Percentiles rank a stretch among this genome's conserved stretches.
Conservation (phyloP, 1,284 basidiomycete species). For the Entoloma clypeatum region DNA sequence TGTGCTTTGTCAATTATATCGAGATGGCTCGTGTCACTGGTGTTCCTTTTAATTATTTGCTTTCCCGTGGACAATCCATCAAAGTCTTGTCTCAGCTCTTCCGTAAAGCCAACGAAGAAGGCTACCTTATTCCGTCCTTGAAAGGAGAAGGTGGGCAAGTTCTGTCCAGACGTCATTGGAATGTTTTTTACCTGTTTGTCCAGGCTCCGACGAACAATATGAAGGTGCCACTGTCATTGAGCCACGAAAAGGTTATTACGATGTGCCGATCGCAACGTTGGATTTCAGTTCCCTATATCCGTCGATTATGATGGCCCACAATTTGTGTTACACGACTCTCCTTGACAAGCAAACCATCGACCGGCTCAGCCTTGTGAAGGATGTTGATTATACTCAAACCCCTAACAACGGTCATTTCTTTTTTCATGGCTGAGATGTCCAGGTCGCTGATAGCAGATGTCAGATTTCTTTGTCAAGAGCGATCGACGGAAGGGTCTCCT, state of each 20-base stretch:
- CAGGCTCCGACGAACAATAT: constrained; percentile 90
- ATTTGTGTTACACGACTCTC: constrained; percentile 93
- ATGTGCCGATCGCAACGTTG: constrained; percentile 90
- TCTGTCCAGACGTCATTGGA: neutral
- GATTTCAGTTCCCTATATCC: constrained; percentile 98
- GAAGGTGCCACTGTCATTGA: constrained; percentile 98
- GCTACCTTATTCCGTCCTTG: constrained; percentile 80
- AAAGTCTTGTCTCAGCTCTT: constrained; percentile 93
- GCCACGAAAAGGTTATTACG: constrained; percentile 90
- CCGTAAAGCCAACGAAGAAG: constrained; percentile 83
- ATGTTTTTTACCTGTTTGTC: neutral
- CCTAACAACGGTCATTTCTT: constrained; percentile 78
- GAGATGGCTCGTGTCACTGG: constrained; percentile 97
- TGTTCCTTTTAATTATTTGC: constrained; percentile 93
- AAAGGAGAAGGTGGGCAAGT: constrained; percentile 70
- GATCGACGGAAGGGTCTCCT: constrained; percentile 80
- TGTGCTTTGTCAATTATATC: constrained; percentile 96
- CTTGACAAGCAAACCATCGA: constrained; percentile 78
- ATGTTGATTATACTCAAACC: constrained; percentile 86
- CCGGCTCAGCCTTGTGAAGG: constrained; percentile 71
- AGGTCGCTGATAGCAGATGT: neutral
- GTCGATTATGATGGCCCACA: constrained; percentile 99
- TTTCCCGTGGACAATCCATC: constrained; percentile 92
- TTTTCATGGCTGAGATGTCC: neutral
- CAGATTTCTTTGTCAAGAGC: constrained; percentile 82